Base-by-base conservation (phyloP, 768 basidiomycete genomes). In the Candolleomyces eurysporus region DNA sequence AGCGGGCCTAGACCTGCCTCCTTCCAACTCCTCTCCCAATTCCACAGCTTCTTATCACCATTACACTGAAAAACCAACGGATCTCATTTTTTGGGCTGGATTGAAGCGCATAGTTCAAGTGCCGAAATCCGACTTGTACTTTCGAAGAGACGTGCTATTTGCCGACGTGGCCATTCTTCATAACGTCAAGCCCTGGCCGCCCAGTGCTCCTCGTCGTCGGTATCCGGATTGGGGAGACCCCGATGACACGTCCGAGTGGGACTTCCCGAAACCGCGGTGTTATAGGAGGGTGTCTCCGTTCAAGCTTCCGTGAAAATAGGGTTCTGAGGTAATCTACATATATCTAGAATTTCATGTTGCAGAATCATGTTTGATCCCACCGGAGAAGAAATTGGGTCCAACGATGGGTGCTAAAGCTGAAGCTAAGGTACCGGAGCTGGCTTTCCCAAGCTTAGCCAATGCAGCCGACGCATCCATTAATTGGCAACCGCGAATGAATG, bases 101-200 rank as follows among this genome's bases (percentile, higher is more conserved):
- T 61, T 86, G 84, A 83, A 75, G 69, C 45, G 67, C 75, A 6
- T 85, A 84, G 83, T 62, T 78, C 2, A 79, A 71, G 48, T 85
- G 84, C 53, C 32, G 19, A 26, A n/a, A 21, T 22, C 21, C 36
- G 43, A 22, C 16, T n/a, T 57, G 32, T 22, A 7, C 14, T 16
- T 22, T 14, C 26, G 26, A 19, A 55, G 78, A 80, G 66, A 73
- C 77, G 66, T 79, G 78, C 61, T 76, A 78, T 54, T 66, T 80
- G 31, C 79, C 79, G 3, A 78, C 76, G n/a, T 80, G 78, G 77
- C 79, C 78, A 2, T 75, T 70, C 64, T 75, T 77, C 54, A 56
- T 16, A 43, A 56, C 40, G 36, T 56, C 40, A 19, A 40, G 16
- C 54, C 54, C 3, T 4, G 13, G 13, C 16, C 42, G 14, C 39